Evolutionary conservation across 108 stramenopile genomes (phyloP), one percentile per base, ranked within the genome.

Genomic region (Fragilariopsis cylindrus): DNA sequence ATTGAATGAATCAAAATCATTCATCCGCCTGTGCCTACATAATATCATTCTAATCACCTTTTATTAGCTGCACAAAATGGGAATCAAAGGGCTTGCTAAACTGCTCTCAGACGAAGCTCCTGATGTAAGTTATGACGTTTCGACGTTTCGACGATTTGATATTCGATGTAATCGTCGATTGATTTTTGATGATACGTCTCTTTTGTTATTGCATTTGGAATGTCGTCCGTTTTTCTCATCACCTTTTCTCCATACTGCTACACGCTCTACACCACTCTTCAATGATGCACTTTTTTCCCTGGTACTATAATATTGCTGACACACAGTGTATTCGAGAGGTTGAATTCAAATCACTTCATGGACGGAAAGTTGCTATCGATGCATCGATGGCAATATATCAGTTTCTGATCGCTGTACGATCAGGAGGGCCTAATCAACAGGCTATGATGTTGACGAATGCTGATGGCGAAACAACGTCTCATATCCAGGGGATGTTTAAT

Each of bases 401-500:
- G 79, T 99, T 99, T 78, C 78, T 99, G 65, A 98, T 98, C 74
- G 98, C 98, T 67, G 95, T 98, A 3, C 89, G 98, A 8, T 82
- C 79, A 43, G 96, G 95, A 16, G 87, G 89, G 4, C 90, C 88
- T 19, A 82, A 81, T 48, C 71, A 78, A 54, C 76, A 81, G 5
- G 81, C 91, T 7, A 81, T 79, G 79, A 88, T 90, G 90, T 81
- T 97, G 39, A 95, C 94, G 70, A 97, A 97, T 65, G 88, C 91
- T 48, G 96, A 94, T 13, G 96, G 97, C 7, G 94, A 98, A 73
- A 92, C 96, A 0, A 98, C 98, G 11, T 88, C 85, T 46, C 99
- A 99, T 78, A 97, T 99, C n/a, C 98, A 99, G 77, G 99, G 99
- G 16, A 91, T 99, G 77, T 98, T 99, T 88, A 97, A 97, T 79